phyloP scores from a whole-genome alignment of 2,329 filamentous ascomycete genomes.

The Neofusicoccum parvum region DNA sequence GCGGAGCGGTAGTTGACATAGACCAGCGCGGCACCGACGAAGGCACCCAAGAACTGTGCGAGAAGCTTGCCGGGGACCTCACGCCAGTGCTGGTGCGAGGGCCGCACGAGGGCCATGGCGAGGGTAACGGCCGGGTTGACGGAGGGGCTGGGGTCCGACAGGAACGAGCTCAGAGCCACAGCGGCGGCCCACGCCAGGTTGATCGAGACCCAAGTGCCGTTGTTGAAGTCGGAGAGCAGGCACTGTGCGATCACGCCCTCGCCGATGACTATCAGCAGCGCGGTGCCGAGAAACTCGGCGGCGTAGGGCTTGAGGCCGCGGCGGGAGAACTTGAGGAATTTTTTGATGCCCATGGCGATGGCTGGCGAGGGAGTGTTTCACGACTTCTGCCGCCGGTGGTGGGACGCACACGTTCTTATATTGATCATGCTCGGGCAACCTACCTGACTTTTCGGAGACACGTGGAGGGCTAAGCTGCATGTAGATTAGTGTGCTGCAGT shows the following conservation, averaged over 20 bases:
- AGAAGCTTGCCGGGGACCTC: constrained; percentile 68
- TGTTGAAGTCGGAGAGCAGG: constrained; percentile 44
- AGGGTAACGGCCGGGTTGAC: constrained; percentile 68
- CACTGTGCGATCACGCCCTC: constrained; percentile 49
- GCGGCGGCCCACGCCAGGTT: constrained; percentile 35
- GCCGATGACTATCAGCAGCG: constrained; percentile 49
- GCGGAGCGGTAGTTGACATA: constrained; percentile 54
- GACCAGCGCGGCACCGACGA: constrained; percentile 55
- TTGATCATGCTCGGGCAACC: constrained; percentile 4
- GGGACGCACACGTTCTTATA: neutral
- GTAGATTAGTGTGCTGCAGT: neutral
- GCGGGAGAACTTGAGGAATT: neutral
- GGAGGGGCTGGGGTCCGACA: constrained; percentile 64
- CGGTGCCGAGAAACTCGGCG: constrained; percentile 47
- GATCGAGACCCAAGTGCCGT: constrained; percentile 44
- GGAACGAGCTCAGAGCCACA: constrained; percentile 58
- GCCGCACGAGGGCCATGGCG: constrained; percentile 67
- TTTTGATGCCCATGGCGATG: neutral
- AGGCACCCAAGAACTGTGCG: constrained; percentile 68
- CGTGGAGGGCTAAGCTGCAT: neutral
- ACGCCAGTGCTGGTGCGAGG: constrained; percentile 63
- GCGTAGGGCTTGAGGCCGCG: constrained; percentile 13
- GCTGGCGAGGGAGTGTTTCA: neutral
- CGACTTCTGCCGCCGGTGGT: neutral
- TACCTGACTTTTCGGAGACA: neutral